Conservation (phyloP, 495 filamentous ascomycete genomes). For the Xylaria cubensis region DNA sequence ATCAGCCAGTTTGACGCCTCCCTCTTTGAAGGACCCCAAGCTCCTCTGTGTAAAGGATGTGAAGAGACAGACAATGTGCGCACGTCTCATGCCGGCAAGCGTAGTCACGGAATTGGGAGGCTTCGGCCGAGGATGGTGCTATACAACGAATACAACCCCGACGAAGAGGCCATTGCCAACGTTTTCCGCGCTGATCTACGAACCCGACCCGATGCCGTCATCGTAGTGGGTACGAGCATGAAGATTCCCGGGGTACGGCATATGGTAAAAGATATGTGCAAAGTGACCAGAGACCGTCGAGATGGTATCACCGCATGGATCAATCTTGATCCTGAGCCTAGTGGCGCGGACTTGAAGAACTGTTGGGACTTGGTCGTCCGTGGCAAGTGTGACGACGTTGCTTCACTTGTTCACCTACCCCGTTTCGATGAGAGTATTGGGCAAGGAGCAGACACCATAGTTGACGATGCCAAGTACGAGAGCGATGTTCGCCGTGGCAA, state of each 20-base stretch:
- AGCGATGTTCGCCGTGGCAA: conserved; percentile 42
- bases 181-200: conserved; percentile 85
- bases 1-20: conserved; percentile 76
- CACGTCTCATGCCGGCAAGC: conserved; percentile 77
- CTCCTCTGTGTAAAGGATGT: conserved; percentile 83
- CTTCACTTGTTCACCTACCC: conserved; percentile 73
- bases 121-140: conserved; percentile 92
- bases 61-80: conserved; percentile 76
- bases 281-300: conserved; percentile 73
- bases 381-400: conserved; percentile 88
- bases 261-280: conserved; percentile 89
- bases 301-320: conserved; percentile 96
- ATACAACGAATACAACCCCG: conserved; percentile 97
- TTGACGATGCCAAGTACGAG: conserved; percentile 47
- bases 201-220: conserved; percentile 83
- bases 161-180: conserved; percentile 92
- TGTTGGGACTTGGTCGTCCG: conserved; percentile 91
- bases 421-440: conserved; percentile 73
- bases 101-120: conserved; percentile 91
- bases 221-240: conserved; percentile 93
- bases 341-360: conserved; percentile 82
- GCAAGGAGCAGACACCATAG: conserved; percentile 39
- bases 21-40: conserved; percentile 81
- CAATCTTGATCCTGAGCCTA: conserved; percentile 83
- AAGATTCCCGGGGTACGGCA: conserved; percentile 92